Percentiles rank a stretch among this genome's conserved stretches.
phyloP scores from a whole-genome alignment of 164 flowering plant genomes.

The Echeveria elegans region DNA sequence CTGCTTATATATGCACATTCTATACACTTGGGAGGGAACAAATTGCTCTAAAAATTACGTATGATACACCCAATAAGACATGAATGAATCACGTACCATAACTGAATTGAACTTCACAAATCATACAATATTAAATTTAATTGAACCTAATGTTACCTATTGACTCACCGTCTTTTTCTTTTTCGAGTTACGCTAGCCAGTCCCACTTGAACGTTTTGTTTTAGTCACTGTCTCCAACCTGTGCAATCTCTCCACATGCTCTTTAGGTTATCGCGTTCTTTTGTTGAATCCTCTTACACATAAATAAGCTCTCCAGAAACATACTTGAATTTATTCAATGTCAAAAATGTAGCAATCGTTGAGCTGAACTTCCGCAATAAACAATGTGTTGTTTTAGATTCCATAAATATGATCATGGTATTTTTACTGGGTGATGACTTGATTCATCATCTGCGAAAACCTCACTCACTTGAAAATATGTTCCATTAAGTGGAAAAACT shows the following conservation, averaged over 20 bases:
- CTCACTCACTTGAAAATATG: slow-evolving; percentile 10
- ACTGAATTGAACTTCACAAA: too few relatives aligned
- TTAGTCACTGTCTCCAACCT: not conserved
- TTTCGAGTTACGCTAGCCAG: not conserved
- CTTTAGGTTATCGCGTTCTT: not conserved
- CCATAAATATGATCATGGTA: not conserved
- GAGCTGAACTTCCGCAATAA: slow-evolving; percentile 7
- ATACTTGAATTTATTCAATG: not conserved
- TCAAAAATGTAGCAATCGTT: not conserved
- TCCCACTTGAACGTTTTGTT: not conserved
- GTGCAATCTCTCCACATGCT: not conserved
- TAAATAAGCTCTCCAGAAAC: slow-evolving; percentile 7
- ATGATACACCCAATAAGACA: too few relatives aligned
- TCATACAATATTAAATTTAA: too few relatives aligned
- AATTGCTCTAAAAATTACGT: too few relatives aligned
- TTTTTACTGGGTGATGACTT: not conserved
- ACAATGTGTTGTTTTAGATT: not conserved
- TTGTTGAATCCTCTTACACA: not conserved
- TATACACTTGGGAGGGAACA: too few relatives aligned
- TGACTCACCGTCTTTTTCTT: not conserved
- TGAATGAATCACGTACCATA: too few relatives aligned
- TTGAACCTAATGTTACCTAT: not conserved
- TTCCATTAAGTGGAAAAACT: slow-evolving; percentile 10
- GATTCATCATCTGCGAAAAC: slow-evolving; percentile 11
- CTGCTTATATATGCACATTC: too few relatives aligned